Base-by-base conservation (phyloP, 331 rosid genomes). In the Stylosanthes scabra region DNA sequence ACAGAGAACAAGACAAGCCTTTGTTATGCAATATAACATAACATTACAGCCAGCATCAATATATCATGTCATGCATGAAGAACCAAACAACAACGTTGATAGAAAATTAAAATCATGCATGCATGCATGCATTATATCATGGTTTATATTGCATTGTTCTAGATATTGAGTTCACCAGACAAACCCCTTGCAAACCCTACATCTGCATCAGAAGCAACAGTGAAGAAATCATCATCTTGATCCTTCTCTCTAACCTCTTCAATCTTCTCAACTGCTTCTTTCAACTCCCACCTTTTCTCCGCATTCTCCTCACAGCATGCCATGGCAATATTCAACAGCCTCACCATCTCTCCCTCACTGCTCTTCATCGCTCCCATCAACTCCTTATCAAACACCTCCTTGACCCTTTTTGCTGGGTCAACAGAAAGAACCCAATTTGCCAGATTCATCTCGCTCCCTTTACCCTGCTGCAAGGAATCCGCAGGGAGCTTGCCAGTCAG, bases 311-410 rank as follows among this genome's bases (percentile, higher is more conserved):
- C 88, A 68, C 97, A 85, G 56, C 97, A 95, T 6, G 54, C 70
- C 85, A 90, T 31, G 0, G 91, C 96, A 41, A 91, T 90, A 68
- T 70, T 86, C 86, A 95, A 74, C 46, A 91, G 91, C 88, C 84
- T 88, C 47, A 29, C 61, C 85, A 91, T 86, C 69, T 86, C 91
- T 25, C 86, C 87, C 13, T 84, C 87, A 41, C 85, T 13, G 49
- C 44, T 79, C 83, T 59, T 59, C 4, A 68, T 64, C 42, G 64
- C 83, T 3, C 80, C 82, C 87, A 91, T 84, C 0, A 34, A 34
- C 39, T 86, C 89, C 37, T 77, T 76, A 47, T 95, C 99, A 41
- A 90, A 88, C 70, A 88, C 92, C 20, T 84, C 74, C 6, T 14
- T 63, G 11, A 50, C 76, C 93, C 90, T 89, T 52, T 87, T 87